Percentiles rank a stretch among this genome's conserved stretches.
These are phyloP conservation scores for Tetrahymena malaccensis DNA, from an alignment of 73 alveolate species.

Conservation along the genomic window DNA sequence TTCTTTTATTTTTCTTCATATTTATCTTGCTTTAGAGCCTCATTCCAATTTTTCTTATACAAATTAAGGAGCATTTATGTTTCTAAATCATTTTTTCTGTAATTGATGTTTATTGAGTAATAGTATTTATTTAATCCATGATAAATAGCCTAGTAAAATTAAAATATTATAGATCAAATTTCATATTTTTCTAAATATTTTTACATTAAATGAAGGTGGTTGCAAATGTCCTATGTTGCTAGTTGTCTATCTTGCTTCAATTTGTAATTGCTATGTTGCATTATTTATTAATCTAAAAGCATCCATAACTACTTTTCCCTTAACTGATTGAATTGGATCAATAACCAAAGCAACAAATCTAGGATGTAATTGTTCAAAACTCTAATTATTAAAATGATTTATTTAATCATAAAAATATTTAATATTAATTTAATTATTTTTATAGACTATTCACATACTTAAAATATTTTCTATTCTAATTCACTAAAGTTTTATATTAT, in stretches of 20 bases:
- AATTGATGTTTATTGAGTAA: slow-evolving; percentile 95
- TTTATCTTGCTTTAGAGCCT: slow-evolving; percentile 68
- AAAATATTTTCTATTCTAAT: too few species aligned
- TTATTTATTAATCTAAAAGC: slow-evolving; percentile 94
- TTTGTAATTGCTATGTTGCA: slow-evolving; percentile 65
- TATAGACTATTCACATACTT: neutral
- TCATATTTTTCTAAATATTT: neutral
- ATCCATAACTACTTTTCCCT: slow-evolving; percentile 99
- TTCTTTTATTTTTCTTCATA: slow-evolving; percentile 46
- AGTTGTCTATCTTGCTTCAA: slow-evolving; percentile 99
- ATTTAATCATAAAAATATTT: too few species aligned
- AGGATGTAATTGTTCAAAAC: slow-evolving; percentile 93
- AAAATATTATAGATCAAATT: neutral
- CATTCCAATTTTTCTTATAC: slow-evolving; percentile 95
- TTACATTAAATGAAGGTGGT: slow-evolving; percentile 50
- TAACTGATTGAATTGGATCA: slow-evolving; percentile 98
- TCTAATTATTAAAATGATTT: neutral
- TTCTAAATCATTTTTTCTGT: slow-evolving; percentile 97
- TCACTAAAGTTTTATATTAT: too few species aligned
- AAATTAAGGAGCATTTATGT: slow-evolving; percentile 96
- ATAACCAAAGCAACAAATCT: slow-evolving; percentile 99
- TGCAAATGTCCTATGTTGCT: slow-evolving; percentile 94
- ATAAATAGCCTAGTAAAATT: slow-evolving; percentile 64
- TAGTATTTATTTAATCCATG: slow-evolving; percentile 95
- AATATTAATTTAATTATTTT: too few species aligned